phyloP scores from a whole-genome alignment of 192 early-diverging fungal genomes.

The Gamsiella multidivaricata region DNA sequence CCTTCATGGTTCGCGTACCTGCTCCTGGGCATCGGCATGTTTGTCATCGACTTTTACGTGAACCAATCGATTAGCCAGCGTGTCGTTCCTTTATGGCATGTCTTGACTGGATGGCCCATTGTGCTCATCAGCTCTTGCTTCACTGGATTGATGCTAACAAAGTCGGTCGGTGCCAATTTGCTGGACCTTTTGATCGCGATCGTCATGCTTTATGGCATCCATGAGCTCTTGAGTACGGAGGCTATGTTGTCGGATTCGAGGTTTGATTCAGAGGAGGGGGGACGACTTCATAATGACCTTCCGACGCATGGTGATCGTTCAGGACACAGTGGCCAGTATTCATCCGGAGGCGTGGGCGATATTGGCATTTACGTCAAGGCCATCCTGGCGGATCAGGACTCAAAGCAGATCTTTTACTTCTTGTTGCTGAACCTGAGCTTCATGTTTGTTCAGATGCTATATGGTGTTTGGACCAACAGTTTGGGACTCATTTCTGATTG shows the following conservation, averaged over 20 bases:
- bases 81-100: conserved; percentile 39
- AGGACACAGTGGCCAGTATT: conserved; percentile 7
- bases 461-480: conserved; percentile 84
- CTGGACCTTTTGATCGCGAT: conserved; percentile 49
- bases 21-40: conserved; percentile 48
- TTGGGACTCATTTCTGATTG: conserved; percentile 92
- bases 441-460: conserved; percentile 89
- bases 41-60: conserved; percentile 56
- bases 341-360: conserved; percentile 24
- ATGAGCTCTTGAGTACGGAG: conserved; percentile 48
- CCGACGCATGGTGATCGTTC: conserved; percentile 46
- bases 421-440: conserved; percentile 92
- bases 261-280: conserved; percentile 45
- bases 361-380: conserved; percentile 55
- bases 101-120: conserved; percentile 55
- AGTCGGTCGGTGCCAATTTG: conserved; percentile 46
- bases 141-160: conserved; percentile 46
- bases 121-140: conserved; percentile 44
- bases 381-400: conserved; percentile 77
- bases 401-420: conserved; percentile 95
- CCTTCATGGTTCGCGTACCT: conserved; percentile 42
- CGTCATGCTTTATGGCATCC: conserved; percentile 54
- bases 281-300: conserved; percentile 39
- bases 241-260: conserved; percentile 25
- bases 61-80: conserved; percentile 50